A percentile compares a stretch with the other conserved stretches of the same genome.
Evolutionary conservation across 768 basidiomycete genomes (phyloP).

Genomic region (Termitomyces sp.): DNA sequence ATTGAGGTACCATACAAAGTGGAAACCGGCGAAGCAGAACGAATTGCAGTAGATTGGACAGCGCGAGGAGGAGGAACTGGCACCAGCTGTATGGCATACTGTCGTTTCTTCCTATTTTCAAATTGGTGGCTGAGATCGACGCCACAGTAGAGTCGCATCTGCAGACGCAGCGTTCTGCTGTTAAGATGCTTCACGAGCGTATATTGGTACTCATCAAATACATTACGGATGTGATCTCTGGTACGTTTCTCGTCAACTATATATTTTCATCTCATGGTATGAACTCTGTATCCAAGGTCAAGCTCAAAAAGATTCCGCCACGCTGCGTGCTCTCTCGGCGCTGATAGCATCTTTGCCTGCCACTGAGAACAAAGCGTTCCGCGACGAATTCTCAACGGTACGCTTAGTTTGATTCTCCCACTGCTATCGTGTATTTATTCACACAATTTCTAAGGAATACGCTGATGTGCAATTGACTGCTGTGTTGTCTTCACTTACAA

Average conservation of each 20-base stretch:
- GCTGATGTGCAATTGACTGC: conserved; percentile 92
- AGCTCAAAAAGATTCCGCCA: conserved; percentile 71
- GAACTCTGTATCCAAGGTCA: conserved; percentile 38
- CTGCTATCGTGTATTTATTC: not conserved
- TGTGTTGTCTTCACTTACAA: conserved; percentile 83
- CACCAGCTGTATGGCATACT: conserved; percentile 51
- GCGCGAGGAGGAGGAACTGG: conserved; percentile 81
- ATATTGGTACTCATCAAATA: conserved; percentile 86
- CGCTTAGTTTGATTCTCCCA: not conserved
- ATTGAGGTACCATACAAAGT: conserved; percentile 84
- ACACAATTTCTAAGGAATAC: conserved; percentile 62
- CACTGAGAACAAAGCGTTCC: conserved; percentile 75
- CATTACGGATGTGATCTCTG: conserved; percentile 68
- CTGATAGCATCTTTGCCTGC: conserved; percentile 86
- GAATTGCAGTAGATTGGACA: conserved; percentile 97
- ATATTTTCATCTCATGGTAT: conserved; percentile 9
- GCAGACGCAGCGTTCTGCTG: conserved; percentile 88
- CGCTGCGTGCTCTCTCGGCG: conserved; percentile 79
- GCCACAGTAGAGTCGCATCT: conserved; percentile 81
- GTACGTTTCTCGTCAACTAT: conserved; percentile 27
- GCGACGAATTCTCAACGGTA: conserved; percentile 87
- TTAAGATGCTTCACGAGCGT: conserved; percentile 94
- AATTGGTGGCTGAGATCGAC: not conserved
- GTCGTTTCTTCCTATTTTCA: not conserved
- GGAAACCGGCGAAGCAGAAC: conserved; percentile 97